Conservation (phyloP, 2,329 filamentous ascomycete genomes). For the Microcera coccophila region DNA sequence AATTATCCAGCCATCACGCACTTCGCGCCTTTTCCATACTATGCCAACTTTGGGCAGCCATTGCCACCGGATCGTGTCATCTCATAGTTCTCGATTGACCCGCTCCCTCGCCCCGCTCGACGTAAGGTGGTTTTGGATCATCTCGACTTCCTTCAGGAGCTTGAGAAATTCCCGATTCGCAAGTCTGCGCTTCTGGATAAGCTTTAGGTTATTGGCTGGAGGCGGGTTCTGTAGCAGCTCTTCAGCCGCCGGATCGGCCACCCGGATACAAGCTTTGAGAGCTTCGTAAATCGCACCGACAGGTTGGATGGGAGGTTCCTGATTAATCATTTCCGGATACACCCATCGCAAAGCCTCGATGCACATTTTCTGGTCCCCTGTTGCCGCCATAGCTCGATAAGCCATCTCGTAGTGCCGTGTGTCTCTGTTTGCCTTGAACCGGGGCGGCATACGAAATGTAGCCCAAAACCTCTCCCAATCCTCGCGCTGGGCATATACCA, state of each 20-base stretch:
- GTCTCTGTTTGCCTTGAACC: constrained; percentile 46
- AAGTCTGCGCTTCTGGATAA: constrained; percentile 20
- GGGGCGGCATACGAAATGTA: constrained; percentile 53
- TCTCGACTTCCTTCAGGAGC: constrained; percentile 32
- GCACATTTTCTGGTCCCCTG: constrained; percentile 41
- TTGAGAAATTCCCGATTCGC: constrained; percentile 32
- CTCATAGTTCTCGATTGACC: neutral
- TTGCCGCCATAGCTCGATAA: constrained; percentile 46
- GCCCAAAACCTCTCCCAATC: constrained; percentile 60
- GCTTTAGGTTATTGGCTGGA: neutral
- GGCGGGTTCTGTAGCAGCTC: constrained; percentile 22
- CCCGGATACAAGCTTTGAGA: constrained; percentile 51
- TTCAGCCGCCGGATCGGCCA: constrained; percentile 52
- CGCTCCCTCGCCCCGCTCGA: constrained; percentile 12
- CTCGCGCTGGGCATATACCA: constrained; percentile 41
- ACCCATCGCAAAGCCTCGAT: constrained; percentile 48
- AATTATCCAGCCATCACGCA: too few relatives aligned
- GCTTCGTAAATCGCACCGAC: constrained; percentile 42
- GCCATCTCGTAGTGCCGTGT: constrained; percentile 52
- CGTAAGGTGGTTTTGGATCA: constrained; percentile 8
- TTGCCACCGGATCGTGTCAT: neutral
- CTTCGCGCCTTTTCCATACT: too few relatives aligned
- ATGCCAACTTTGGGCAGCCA: too few relatives aligned
- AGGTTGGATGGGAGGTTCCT: constrained; percentile 47
- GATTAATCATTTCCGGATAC: constrained; percentile 56